These are phyloP conservation scores for Alliaria petiolata DNA, from an alignment of 345 rosid species.

Conservation along the genomic window DNA sequence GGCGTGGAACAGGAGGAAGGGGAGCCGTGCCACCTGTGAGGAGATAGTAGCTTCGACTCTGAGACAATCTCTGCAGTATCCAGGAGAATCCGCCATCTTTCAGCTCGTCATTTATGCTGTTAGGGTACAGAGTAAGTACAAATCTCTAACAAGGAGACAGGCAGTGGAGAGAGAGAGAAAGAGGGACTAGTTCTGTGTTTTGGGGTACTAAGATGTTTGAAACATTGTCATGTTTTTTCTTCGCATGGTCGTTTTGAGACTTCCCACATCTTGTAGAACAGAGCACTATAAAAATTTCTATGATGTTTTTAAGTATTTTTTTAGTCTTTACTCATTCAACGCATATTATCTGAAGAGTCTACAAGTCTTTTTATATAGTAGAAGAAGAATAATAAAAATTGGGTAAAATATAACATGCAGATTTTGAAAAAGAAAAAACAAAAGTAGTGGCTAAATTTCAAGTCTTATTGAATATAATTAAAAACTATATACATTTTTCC, in stretches of 20 bases:
- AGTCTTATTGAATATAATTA: no score
- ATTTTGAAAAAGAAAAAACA: no score
- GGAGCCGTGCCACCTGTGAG: slow-evolving; percentile 76
- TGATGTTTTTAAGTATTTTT: neutral
- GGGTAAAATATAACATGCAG: no score
- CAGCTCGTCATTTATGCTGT: slow-evolving; percentile 3
- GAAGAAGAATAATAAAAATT: no score
- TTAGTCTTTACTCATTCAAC: no score
- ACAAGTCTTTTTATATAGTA: no score
- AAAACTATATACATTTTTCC: no score
- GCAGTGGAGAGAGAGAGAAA: slow-evolving; percentile 20
- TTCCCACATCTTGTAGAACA: neutral
- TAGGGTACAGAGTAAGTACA: neutral
- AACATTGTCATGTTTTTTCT: neutral
- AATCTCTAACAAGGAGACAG: neutral
- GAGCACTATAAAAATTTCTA: neutral
- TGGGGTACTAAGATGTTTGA: neutral
- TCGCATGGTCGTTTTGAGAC: neutral
- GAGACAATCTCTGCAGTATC: neutral
- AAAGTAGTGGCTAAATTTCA: no score
- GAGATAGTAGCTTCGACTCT: slow-evolving; percentile 35
- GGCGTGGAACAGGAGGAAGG: slow-evolving; percentile 79
- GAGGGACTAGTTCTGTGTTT: neutral
- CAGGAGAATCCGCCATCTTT: neutral
- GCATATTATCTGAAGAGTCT: no score